phyloP scores from a whole-genome alignment of 495 filamentous ascomycete genomes.

The Trichoderma erinaceum region DNA sequence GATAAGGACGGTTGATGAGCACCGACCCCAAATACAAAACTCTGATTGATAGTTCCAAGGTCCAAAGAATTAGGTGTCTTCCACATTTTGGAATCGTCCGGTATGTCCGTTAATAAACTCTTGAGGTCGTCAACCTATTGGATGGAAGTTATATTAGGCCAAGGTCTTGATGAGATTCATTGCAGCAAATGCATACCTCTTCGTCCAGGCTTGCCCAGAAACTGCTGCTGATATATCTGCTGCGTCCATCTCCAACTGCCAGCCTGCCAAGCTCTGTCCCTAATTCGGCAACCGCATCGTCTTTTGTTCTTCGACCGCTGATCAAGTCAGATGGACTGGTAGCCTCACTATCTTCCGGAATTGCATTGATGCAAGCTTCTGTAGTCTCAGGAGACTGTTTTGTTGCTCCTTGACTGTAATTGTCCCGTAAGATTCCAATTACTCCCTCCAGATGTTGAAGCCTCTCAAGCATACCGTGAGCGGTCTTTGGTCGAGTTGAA shows the following conservation, averaged over 20 bases:
- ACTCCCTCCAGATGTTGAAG: constrained; percentile 3
- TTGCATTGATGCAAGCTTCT: background rate
- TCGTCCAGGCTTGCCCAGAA: constrained; percentile 84
- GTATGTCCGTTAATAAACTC: background rate
- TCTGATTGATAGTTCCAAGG: constrained; percentile 39
- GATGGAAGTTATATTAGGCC: constrained; percentile 5
- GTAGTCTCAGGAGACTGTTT: background rate
- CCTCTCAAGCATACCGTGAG: background rate
- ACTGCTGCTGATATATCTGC: constrained; percentile 79
- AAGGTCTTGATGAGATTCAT: background rate
- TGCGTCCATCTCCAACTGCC: constrained; percentile 46
- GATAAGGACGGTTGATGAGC: constrained; percentile 38
- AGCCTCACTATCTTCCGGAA: background rate
- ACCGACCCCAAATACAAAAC: constrained; percentile 58
- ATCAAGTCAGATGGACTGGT: background rate
- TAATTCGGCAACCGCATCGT: constrained; percentile 44
- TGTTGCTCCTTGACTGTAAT: background rate
- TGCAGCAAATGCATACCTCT: constrained; percentile 52
- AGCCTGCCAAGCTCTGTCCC: constrained; percentile 15
- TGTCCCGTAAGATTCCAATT: background rate
- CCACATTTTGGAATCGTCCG: constrained; percentile 36
- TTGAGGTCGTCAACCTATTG: background rate
- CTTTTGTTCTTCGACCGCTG: constrained; percentile 23
- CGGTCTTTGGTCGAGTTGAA: background rate
- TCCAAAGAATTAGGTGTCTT: background rate